Percentiles rank a stretch among this genome's conserved stretches.
Evolutionary conservation across 2,329 filamentous ascomycete genomes (phyloP).

Genomic region (Colletotrichum scovillei): DNA sequence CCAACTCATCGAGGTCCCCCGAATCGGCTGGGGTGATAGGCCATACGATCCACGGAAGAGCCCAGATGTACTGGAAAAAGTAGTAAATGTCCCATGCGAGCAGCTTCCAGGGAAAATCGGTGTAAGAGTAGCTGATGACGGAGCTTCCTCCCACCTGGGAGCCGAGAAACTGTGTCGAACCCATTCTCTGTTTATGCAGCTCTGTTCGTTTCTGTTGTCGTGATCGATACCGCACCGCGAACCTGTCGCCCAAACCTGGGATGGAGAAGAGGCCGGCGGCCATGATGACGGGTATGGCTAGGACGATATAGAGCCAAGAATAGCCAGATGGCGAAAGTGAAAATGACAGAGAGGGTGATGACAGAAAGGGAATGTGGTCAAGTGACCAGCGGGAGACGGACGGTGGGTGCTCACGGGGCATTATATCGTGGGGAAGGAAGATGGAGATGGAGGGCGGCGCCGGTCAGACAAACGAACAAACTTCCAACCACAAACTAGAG

Average conservation of each 20-base stretch:
- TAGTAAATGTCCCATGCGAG: slow-evolving; percentile 64
- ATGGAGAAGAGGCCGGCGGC: slow-evolving; percentile 18
- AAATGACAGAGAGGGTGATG: neutral
- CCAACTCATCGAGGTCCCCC: slow-evolving; percentile 72
- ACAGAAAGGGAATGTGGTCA: slow-evolving; percentile 28
- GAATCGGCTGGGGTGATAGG: slow-evolving; percentile 66
- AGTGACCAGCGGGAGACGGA: slow-evolving; percentile 19
- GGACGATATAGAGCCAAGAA: slow-evolving; percentile 6
- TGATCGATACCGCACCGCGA: slow-evolving; percentile 15
- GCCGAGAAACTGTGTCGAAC: slow-evolving; percentile 63
- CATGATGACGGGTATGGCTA: slow-evolving; percentile 18
- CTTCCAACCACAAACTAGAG: slow-evolving; percentile 6
- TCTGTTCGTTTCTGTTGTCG: slow-evolving; percentile 24
- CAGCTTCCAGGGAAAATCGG: slow-evolving; percentile 64
- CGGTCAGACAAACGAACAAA: slow-evolving; percentile 21
- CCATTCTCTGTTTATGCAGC: slow-evolving; percentile 32
- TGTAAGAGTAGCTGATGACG: slow-evolving; percentile 72
- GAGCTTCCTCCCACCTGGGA: slow-evolving; percentile 68
- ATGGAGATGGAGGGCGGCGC: slow-evolving; percentile 12
- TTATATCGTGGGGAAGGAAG: slow-evolving; percentile 27
- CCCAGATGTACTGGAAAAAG: slow-evolving; percentile 66
- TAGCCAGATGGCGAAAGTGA: neutral
- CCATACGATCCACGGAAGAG: slow-evolving; percentile 70
- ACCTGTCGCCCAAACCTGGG: slow-evolving; percentile 13
- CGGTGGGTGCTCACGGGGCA: slow-evolving; percentile 31